Evolutionary conservation across 768 basidiomycete species (phyloP).

Genomic region (Calocybe indica): DNA sequence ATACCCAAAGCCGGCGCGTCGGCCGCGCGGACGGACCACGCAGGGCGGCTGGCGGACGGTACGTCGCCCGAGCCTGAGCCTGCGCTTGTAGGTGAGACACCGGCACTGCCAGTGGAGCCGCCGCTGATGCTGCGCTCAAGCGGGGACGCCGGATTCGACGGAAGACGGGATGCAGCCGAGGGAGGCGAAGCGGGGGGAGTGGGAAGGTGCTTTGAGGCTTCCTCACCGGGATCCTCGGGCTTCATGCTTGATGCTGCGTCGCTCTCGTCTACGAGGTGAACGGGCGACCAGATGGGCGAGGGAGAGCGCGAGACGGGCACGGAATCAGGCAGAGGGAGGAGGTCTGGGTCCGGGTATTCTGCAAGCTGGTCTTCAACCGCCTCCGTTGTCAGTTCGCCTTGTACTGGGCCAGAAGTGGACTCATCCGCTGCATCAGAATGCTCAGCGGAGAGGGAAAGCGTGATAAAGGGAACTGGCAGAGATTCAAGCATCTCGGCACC

Average conservation of each 20-base stretch:
- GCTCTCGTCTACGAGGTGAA: neutral
- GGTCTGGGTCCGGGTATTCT: conserved; percentile 33
- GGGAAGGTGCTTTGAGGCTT: conserved; percentile 26
- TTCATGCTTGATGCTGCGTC: too few species aligned
- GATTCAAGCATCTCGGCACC: too few species aligned
- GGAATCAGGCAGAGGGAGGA: conserved; percentile 31
- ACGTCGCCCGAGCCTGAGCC: neutral
- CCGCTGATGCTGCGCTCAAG: neutral
- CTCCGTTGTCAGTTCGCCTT: neutral
- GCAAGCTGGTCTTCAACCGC: conserved; percentile 1
- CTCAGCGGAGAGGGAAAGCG: too few species aligned
- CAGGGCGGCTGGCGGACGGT: conserved; percentile 12
- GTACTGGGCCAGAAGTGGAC: too few species aligned
- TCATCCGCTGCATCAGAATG: too few species aligned
- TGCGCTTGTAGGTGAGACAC: neutral
- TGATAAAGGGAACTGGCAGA: too few species aligned
- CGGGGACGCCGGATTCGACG: neutral
- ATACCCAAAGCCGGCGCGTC: conserved; percentile 37
- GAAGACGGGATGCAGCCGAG: neutral
- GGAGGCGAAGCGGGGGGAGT: conserved; percentile 41
- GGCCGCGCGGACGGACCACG: conserved; percentile 37
- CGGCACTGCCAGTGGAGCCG: neutral
- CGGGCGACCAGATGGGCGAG: conserved; percentile 9
- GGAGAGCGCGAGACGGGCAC: conserved; percentile 8
- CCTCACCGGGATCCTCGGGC: neutral